Evolutionary conservation across 2,329 filamentous ascomycete genomes (phyloP).

Genomic region (Metarhizium robertsii): DNA sequence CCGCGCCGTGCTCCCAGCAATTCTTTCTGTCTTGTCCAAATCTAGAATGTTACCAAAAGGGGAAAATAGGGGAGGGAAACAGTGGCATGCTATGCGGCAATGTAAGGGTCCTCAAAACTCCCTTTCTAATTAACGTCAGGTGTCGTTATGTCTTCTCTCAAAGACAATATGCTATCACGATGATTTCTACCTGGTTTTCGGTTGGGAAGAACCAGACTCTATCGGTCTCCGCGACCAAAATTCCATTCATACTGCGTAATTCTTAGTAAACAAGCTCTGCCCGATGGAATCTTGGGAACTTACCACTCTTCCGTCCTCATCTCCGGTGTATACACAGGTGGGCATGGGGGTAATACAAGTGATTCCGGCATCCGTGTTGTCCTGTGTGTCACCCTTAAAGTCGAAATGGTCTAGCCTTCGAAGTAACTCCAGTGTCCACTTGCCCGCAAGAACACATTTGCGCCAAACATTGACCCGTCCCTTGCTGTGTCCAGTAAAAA

Average conservation of each 20-base stretch:
- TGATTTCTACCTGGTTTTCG: background rate
- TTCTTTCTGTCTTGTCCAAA: slow-evolving; percentile 1
- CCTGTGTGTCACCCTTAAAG: slow-evolving; percentile 47
- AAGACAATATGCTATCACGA: background rate
- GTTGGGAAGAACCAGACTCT: slow-evolving; percentile 25
- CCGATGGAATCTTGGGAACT: slow-evolving; percentile 12
- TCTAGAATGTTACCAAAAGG: background rate
- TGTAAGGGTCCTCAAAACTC: background rate
- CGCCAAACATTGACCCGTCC: slow-evolving; percentile 77
- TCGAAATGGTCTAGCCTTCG: slow-evolving; percentile 77
- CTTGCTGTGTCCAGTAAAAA: slow-evolving; percentile 81
- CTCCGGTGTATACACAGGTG: slow-evolving; percentile 80
- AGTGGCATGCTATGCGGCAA: background rate
- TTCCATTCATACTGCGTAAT: slow-evolving; percentile 51
- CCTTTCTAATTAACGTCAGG: background rate
- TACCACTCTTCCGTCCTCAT: slow-evolving; percentile 86
- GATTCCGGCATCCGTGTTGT: slow-evolving; percentile 58
- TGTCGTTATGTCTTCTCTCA: background rate
- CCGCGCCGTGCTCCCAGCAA: background rate
- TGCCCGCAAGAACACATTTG: slow-evolving; percentile 44
- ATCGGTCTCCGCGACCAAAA: slow-evolving; percentile 47
- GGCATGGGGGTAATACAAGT: slow-evolving; percentile 81
- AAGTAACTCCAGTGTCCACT: slow-evolving; percentile 69
- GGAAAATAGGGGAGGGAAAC: background rate
- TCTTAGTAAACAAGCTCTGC: slow-evolving; percentile 2